A percentile compares a stretch with the other conserved stretches of the same genome.
Conservation (phyloP, 768 basidiomycete genomes). For the Mycena galopus region DNA sequence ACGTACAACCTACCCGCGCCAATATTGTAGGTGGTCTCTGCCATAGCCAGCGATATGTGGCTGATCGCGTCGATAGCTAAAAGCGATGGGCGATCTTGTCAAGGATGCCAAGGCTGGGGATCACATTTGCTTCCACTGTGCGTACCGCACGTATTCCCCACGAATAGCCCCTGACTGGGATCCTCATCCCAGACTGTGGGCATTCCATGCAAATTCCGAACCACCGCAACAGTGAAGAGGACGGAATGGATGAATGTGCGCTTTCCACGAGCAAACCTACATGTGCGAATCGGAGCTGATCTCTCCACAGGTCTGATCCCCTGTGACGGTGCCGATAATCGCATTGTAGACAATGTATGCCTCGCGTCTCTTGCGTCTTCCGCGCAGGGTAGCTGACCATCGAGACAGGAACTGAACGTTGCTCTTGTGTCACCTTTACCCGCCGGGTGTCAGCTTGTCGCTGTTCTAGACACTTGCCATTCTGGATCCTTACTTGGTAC, state of each 20-base stretch:
- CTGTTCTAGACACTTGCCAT: slow-evolving; percentile 20
- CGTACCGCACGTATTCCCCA: neutral
- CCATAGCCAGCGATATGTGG: neutral
- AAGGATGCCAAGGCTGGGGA: slow-evolving; percentile 16
- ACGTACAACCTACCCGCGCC: neutral
- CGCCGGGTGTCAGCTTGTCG: slow-evolving; percentile 9
- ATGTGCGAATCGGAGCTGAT: neutral
- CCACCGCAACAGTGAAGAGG: neutral
- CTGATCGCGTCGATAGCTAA: neutral
- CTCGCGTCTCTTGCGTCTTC: neutral
- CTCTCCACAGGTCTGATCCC: slow-evolving; percentile 10
- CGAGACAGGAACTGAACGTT: slow-evolving; percentile 1
- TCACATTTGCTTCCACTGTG: slow-evolving; percentile 4
- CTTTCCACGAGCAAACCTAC: neutral
- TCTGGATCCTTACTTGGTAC: slow-evolving; percentile 19
- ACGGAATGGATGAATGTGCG: slow-evolving; percentile 4
- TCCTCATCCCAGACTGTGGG: neutral
- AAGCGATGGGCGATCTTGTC: slow-evolving; percentile 17
- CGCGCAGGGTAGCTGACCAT: neutral
- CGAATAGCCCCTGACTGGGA: too few relatives aligned
- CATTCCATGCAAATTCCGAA: slow-evolving; percentile 10
- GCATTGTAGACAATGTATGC: slow-evolving; percentile 14
- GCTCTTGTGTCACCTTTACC: slow-evolving; percentile 6
- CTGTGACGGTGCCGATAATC: slow-evolving; percentile 1
- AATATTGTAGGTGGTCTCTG: neutral